phyloP scores from a whole-genome alignment of 2,329 filamentous ascomycete genomes.

The Hymenoscyphus fructigenus region DNA sequence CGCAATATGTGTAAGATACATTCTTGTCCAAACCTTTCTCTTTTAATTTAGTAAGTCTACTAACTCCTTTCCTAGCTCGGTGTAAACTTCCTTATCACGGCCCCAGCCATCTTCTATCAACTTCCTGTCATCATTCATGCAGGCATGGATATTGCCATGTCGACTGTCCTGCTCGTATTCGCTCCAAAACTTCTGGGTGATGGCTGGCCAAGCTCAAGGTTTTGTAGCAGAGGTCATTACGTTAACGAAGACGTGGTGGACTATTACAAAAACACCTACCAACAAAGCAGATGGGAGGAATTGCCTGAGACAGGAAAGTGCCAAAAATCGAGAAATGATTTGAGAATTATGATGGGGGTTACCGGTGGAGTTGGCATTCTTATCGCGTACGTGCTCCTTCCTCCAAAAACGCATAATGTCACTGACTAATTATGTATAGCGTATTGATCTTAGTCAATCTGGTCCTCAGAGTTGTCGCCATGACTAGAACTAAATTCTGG shows the following conservation, averaged over 20 bases:
- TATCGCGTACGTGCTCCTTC: slow-evolving; percentile 15
- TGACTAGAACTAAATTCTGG: slow-evolving; percentile 10
- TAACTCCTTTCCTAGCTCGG: slow-evolving; percentile 4
- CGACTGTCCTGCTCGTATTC: slow-evolving; percentile 14
- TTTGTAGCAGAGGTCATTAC: neutral
- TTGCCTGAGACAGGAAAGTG: slow-evolving; percentile 5
- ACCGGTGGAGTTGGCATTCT: slow-evolving; percentile 12
- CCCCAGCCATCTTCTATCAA: slow-evolving; percentile 13
- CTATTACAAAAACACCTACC: no score
- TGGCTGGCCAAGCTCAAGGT: slow-evolving; percentile 10
- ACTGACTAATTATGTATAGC: neutral
- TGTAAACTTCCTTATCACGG: slow-evolving; percentile 13
- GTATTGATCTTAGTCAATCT: neutral
- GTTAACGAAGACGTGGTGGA: neutral
- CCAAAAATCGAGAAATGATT: neutral
- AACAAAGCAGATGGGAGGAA: neutral
- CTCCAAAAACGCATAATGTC: neutral
- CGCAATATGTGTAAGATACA: slow-evolving; percentile 11
- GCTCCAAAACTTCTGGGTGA: neutral
- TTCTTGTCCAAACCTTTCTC: neutral
- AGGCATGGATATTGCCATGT: slow-evolving; percentile 12
- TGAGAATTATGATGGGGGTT: slow-evolving; percentile 12
- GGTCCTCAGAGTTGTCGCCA: slow-evolving; percentile 2
- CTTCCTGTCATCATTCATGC: slow-evolving; percentile 14
- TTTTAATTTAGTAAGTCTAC: neutral